These are phyloP conservation scores for Leccinum boreale DNA, from an alignment of 768 basidiomycete genomes.

Conservation along the genomic window DNA sequence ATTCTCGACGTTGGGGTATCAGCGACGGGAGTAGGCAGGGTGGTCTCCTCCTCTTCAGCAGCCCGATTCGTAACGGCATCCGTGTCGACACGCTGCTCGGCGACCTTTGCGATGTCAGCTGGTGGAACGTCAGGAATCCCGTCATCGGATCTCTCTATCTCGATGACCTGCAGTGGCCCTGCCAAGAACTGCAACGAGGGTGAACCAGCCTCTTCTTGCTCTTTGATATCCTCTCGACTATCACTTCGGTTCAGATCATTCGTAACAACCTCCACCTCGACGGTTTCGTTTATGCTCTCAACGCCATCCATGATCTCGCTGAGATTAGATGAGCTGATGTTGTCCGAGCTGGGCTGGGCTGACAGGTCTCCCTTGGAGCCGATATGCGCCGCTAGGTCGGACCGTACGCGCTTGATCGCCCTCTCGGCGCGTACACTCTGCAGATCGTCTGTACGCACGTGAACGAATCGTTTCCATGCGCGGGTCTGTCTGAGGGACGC, in stretches of 20 bases:
- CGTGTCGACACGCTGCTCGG: slow-evolving; percentile 18
- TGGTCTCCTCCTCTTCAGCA: slow-evolving; percentile 28
- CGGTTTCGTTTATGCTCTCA: slow-evolving; percentile 30
- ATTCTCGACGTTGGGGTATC: slow-evolving; percentile 43
- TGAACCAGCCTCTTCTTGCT: slow-evolving; percentile 19
- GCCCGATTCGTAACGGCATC: slow-evolving; percentile 20
- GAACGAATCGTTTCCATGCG: slow-evolving; percentile 83
- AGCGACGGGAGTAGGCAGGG: slow-evolving; percentile 38
- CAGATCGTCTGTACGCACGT: slow-evolving; percentile 82
- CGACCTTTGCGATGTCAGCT: slow-evolving; percentile 5
- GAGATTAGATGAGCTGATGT: slow-evolving; percentile 29
- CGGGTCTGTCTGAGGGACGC: slow-evolving; percentile 57
- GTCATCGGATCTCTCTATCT: slow-evolving; percentile 24
- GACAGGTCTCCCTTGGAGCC: slow-evolving; percentile 35
- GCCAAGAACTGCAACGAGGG: slow-evolving; percentile 2
- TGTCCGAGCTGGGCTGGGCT: slow-evolving; percentile 18
- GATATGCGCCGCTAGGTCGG: slow-evolving; percentile 76
- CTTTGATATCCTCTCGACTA: slow-evolving; percentile 24
- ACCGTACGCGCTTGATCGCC: slow-evolving; percentile 83
- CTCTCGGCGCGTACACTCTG: slow-evolving; percentile 85
- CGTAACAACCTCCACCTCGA: slow-evolving; percentile 20
- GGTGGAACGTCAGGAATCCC: slow-evolving; percentile 13
- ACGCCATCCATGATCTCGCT: slow-evolving; percentile 31
- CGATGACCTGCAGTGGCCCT: slow-evolving; percentile 14
- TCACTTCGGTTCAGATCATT: slow-evolving; percentile 16